Conservation (phyloP, 2,329 filamentous ascomycete genomes). For the Xylariomycetidae sp. region DNA sequence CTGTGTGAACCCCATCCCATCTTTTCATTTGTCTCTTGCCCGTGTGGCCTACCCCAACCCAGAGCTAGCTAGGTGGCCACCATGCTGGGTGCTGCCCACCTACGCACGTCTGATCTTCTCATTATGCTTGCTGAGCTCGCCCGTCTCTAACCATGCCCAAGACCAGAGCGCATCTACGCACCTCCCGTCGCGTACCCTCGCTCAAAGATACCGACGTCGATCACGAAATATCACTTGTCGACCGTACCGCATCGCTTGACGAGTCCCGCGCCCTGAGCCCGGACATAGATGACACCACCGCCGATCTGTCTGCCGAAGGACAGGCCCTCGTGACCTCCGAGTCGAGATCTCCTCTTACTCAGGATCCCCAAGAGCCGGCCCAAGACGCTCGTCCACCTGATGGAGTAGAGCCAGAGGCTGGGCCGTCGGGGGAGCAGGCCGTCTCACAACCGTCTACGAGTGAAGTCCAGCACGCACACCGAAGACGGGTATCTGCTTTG, state of each 20-base stretch:
- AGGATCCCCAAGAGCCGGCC: constrained; percentile 11
- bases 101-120: constrained; percentile 10
- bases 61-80: no score
- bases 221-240: constrained; percentile 67
- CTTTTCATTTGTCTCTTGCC: no score
- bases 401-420: constrained; percentile 8
- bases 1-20: no score
- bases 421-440: constrained; percentile 11
- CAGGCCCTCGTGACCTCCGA: constrained; percentile 18
- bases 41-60: no score
- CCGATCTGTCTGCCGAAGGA: constrained; percentile 11
- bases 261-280: constrained; percentile 11
- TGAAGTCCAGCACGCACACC: constrained; percentile 2
- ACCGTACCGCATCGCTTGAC: constrained; percentile 35
- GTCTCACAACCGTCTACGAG: constrained; percentile 6
- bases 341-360: constrained; percentile 16
- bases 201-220: constrained; percentile 61
- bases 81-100: no score
- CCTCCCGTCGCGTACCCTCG: constrained; percentile 50
- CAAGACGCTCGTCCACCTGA: constrained; percentile 5
- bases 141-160: constrained; percentile 31
- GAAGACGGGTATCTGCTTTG: constrained; percentile 2
- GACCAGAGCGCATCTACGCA: constrained; percentile 33
- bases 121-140: constrained; percentile 22
- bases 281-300: constrained; percentile 10